Percentiles rank a stretch among this genome's conserved stretches.
These are phyloP conservation scores for Globisporangium perplexum DNA, from an alignment of 352 stramenopile species.

Conservation along the genomic window DNA sequence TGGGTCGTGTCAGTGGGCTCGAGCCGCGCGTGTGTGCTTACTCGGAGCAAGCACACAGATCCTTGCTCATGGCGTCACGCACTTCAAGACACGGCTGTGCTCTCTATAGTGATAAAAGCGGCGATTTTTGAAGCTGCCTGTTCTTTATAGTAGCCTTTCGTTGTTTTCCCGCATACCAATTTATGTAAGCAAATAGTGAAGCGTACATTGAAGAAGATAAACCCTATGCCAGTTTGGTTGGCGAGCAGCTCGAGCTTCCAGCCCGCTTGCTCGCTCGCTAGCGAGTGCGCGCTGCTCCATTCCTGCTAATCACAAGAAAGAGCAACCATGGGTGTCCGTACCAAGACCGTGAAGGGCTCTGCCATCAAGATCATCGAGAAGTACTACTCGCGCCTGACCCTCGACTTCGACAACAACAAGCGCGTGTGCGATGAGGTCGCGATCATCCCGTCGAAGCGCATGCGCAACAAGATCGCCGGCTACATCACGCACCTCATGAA, in stretches of 20 bases:
- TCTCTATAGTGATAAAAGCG: not conserved
- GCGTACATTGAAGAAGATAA: not conserved
- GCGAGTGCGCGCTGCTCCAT: not conserved
- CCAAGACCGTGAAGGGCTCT: conserved; percentile 99
- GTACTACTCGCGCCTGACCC: conserved; percentile 99
- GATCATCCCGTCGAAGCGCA: conserved; percentile 99
- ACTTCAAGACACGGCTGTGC: too few relatives aligned
- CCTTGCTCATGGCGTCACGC: too few relatives aligned
- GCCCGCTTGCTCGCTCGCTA: not conserved
- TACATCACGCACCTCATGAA: conserved; percentile 99
- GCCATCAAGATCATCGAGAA: conserved; percentile 99
- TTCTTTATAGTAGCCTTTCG: not conserved
- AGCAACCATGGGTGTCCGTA: conserved; percentile 97
- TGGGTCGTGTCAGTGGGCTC: too few relatives aligned
- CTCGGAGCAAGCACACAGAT: too few relatives aligned
- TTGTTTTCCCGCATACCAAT: not conserved
- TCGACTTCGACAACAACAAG: conserved; percentile 99
- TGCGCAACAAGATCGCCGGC: conserved; percentile 99
- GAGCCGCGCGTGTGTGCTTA: too few relatives aligned
- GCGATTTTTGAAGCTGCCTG: not conserved
- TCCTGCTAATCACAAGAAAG: conserved; percentile 20
- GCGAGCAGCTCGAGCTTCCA: not conserved
- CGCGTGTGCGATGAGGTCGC: conserved; percentile 95
- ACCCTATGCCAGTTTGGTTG: not conserved
- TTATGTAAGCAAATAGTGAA: not conserved